Percentiles rank a stretch among this genome's conserved stretches.
Evolutionary conservation across 306 rosid genomes (phyloP).

Genomic region (Cercis canadensis): DNA sequence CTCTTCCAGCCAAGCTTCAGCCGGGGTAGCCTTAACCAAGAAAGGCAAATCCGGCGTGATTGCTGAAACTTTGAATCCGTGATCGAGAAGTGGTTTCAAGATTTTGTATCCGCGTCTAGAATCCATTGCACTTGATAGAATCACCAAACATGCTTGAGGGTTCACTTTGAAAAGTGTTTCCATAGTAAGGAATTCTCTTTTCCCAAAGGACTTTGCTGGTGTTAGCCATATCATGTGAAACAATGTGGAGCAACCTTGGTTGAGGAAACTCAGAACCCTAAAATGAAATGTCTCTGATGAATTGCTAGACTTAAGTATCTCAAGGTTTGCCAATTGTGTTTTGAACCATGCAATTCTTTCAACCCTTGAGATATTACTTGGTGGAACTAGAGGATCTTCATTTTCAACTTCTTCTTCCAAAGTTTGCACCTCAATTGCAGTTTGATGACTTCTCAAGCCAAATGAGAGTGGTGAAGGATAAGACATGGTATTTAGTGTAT

Average conservation of each 20-base stretch:
- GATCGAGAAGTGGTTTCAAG: too few species aligned
- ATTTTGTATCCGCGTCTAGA: conserved; percentile 37
- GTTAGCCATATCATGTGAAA: conserved; percentile 64
- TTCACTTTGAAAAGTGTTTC: conserved; percentile 59
- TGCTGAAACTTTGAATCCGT: too few species aligned
- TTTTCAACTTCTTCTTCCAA: neutral
- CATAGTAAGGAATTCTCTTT: conserved; percentile 46
- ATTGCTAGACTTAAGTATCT: conserved; percentile 47
- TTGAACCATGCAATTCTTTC: conserved; percentile 54
- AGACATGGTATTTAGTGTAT: neutral
- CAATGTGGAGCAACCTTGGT: conserved; percentile 36
- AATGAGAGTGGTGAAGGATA: neutral
- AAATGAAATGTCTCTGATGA: conserved; percentile 34
- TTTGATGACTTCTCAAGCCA: neutral
- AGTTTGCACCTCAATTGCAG: neutral
- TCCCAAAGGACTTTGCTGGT: conserved; percentile 35
- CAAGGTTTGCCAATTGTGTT: conserved; percentile 33
- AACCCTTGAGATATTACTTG: conserved; percentile 37
- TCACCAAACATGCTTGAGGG: conserved; percentile 58
- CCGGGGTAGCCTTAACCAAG: too few species aligned
- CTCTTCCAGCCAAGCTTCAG: neutral
- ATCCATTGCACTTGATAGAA: conserved; percentile 63
- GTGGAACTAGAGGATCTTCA: conserved; percentile 37
- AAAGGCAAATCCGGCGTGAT: too few species aligned
- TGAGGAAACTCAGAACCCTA: conserved; percentile 44